A percentile compares a stretch with the other conserved stretches of the same genome.
Conservation (phyloP, 106 monocot genomes). For the Phalaenopsis aphrodite region DNA sequence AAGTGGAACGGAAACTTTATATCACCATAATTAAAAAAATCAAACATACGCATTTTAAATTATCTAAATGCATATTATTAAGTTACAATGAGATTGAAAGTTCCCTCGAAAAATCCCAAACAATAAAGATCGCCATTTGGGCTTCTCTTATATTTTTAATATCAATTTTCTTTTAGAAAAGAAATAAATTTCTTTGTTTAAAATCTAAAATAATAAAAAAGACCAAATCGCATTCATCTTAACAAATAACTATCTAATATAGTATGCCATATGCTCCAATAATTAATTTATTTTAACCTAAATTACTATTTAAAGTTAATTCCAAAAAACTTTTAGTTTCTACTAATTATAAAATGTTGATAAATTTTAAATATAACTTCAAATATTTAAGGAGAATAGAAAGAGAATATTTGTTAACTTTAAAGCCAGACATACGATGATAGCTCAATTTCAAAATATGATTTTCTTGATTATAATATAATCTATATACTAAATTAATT, state of each 20-base stretch:
- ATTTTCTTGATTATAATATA: neutral
- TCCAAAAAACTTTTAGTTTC: too few species aligned
- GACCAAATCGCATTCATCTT: neutral
- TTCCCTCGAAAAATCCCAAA: neutral
- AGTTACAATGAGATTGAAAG: neutral
- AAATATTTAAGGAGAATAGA: neutral
- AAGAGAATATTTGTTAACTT: neutral
- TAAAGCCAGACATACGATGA: neutral
- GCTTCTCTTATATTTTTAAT: neutral
- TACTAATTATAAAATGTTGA: neutral
- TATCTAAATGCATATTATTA: neutral
- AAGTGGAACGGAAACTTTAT: neutral
- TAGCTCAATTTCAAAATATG: neutral
- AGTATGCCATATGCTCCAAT: too few species aligned
- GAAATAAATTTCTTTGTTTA: neutral
- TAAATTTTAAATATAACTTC: neutral
- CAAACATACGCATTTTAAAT: neutral
- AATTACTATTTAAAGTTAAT: too few species aligned
- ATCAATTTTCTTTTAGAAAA: neutral
- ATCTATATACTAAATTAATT: too few species aligned
- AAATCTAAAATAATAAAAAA: neutral
- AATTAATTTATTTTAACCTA: too few species aligned
- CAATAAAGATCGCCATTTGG: neutral
- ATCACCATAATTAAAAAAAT: neutral
- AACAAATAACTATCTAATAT: neutral